A percentile compares a stretch with the other conserved stretches of the same genome.
Evolutionary conservation across 2,329 filamentous ascomycete genomes (phyloP).

Genomic region (Penicillium brasilianum): DNA sequence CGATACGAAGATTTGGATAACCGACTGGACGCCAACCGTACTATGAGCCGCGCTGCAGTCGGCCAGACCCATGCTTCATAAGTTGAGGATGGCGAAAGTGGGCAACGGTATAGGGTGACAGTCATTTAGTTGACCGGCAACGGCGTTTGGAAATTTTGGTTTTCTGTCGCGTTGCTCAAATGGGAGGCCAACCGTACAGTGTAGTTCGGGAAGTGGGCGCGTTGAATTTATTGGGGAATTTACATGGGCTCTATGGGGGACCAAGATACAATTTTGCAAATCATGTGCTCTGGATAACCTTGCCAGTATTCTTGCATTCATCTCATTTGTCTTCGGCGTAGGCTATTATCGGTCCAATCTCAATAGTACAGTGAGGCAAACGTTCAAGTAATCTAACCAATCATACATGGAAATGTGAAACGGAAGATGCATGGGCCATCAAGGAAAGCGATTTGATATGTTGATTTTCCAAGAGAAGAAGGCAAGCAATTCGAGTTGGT

Average conservation of each 20-base stretch:
- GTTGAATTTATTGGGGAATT: constrained; percentile 33
- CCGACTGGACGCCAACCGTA: constrained; percentile 47
- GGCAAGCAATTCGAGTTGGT: no score
- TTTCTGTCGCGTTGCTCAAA: constrained; percentile 34
- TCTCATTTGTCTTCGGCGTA: background rate
- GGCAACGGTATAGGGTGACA: constrained; percentile 15
- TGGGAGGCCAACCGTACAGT: constrained; percentile 32
- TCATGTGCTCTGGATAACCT: constrained; percentile 35
- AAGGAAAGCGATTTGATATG: no score
- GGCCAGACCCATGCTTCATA: constrained; percentile 46
- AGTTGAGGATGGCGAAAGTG: constrained; percentile 19
- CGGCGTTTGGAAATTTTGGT: constrained; percentile 40
- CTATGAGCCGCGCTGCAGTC: constrained; percentile 38
- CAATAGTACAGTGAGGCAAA: no score
- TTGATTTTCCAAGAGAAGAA: no score
- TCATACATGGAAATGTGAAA: no score
- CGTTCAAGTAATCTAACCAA: no score
- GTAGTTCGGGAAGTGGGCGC: constrained; percentile 31
- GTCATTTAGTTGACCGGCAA: constrained; percentile 34
- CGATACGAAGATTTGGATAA: constrained; percentile 57
- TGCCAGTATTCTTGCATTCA: constrained; percentile 6
- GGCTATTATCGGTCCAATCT: background rate
- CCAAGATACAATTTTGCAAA: constrained; percentile 33
- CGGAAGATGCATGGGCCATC: no score
- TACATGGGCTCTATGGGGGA: constrained; percentile 31